Evolutionary conservation across 345 rosid genomes (phyloP).

Genomic region (Camelina hispida): DNA sequence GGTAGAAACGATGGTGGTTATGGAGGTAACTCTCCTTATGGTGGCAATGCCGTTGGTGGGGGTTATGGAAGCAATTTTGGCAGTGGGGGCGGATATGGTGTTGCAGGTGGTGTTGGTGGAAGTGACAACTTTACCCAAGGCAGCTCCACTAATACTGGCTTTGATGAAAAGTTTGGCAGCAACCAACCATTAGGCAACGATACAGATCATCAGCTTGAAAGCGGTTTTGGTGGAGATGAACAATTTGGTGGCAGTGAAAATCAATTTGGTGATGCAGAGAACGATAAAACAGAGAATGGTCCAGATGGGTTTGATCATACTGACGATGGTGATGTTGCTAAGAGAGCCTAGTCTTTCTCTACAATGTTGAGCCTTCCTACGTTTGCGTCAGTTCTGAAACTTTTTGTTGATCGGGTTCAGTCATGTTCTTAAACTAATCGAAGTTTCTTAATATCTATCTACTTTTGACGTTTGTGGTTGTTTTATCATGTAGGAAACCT

Average conservation of each 20-base stretch:
- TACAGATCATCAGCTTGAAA: constrained; percentile 38
- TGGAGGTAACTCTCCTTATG: constrained; percentile 17
- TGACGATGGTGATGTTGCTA: constrained; percentile 60
- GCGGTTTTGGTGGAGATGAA: constrained; percentile 22
- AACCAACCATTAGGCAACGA: constrained; percentile 35
- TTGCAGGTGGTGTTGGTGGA: constrained; percentile 45
- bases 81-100: constrained; percentile 43
- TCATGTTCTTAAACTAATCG: neutral
- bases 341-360: constrained; percentile 57
- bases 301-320: constrained; percentile 46
- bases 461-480: constrained; percentile 11
- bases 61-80: constrained; percentile 44
- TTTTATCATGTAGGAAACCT: constrained; percentile 27
- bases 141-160: constrained; percentile 43
- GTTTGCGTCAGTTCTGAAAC: constrained; percentile 13
- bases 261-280: constrained; percentile 46
- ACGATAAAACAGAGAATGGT: constrained; percentile 37
- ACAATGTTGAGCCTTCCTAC: neutral
- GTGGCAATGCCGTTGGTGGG: constrained; percentile 35
- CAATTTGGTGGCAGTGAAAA: constrained; percentile 43
- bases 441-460: constrained; percentile 15
- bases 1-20: constrained; percentile 42
- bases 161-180: constrained; percentile 42
- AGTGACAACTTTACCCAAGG: constrained; percentile 43
- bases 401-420: constrained; percentile 28